phyloP scores from a whole-genome alignment of 192 early-diverging fungal genomes.

The Umbelopsis sp. region DNA sequence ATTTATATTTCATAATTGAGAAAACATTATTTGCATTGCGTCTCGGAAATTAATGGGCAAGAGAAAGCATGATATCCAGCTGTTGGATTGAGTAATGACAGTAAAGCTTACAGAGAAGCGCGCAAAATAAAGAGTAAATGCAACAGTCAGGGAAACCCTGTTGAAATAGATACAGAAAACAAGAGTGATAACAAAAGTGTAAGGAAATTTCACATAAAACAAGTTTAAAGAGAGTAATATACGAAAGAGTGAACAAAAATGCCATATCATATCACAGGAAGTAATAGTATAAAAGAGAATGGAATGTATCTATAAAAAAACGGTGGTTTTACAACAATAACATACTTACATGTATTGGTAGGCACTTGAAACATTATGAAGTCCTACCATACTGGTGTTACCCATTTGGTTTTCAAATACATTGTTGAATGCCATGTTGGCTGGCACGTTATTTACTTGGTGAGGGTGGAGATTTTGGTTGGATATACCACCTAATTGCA shows the following conservation, averaged over 20 bases:
- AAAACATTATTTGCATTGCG: too few species aligned
- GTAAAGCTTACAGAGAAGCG: background rate
- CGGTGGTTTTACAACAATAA: conserved; percentile 17
- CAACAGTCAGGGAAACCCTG: conserved; percentile 5
- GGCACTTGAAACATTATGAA: conserved; percentile 39
- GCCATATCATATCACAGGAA: conserved; percentile 19
- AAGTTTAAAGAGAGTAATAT: background rate
- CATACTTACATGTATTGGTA: conserved; percentile 23
- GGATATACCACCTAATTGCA: conserved; percentile 8
- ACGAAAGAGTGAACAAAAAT: too few species aligned
- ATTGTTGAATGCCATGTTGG: conserved; percentile 33
- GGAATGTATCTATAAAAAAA: background rate
- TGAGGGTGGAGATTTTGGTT: background rate
- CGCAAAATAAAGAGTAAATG: background rate
- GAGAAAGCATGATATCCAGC: background rate
- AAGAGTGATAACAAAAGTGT: background rate
- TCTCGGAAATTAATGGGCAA: too few species aligned
- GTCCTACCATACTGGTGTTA: conserved; percentile 50
- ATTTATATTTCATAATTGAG: too few species aligned
- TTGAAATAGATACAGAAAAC: conserved; percentile 11
- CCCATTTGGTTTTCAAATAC: conserved; percentile 41
- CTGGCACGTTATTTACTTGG: conserved; percentile 42
- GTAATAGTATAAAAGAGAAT: background rate
- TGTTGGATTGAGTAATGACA: conserved; percentile 3
- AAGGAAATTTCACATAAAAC: background rate